These are phyloP conservation scores for Mrakiaceae sp. DNA, from an alignment of 1,284 basidiomycete genomes.

Conservation along the genomic window DNA sequence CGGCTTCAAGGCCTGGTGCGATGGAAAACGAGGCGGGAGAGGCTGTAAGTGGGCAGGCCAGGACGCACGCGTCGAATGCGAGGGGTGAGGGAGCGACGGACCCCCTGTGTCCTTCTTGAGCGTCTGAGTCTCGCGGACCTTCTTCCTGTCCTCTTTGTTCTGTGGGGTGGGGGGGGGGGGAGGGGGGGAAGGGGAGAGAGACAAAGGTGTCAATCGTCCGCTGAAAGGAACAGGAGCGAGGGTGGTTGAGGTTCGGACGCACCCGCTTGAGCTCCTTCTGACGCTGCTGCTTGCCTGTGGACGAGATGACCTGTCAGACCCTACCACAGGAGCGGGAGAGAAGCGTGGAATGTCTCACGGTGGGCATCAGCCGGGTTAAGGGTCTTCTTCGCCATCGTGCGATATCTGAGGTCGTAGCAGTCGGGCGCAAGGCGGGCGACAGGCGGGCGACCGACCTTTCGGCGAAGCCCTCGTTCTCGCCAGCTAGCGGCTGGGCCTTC, in stretches of 20 bases:
- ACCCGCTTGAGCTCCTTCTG: conserved; percentile 89
- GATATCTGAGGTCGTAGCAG: too few relatives aligned
- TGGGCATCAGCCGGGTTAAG: conserved; percentile 74
- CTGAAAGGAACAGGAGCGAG: not conserved
- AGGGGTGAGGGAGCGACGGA: conserved; percentile 27
- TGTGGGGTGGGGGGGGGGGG: conserved; percentile 27
- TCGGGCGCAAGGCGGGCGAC: too few relatives aligned
- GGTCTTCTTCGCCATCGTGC: conserved; percentile 70
- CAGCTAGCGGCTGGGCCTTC: too few relatives aligned
- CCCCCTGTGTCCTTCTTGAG: conserved; percentile 81
- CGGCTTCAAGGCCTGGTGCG: conserved; percentile 30
- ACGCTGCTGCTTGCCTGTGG: conserved; percentile 67
- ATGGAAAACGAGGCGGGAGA: not conserved
- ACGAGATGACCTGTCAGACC: not conserved
- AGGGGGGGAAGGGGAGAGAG: not conserved
- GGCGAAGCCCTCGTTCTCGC: not conserved
- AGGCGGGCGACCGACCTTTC: not conserved
- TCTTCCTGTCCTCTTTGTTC: conserved; percentile 72
- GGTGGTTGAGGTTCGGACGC: conserved; percentile 19
- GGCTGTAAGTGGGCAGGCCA: not conserved
- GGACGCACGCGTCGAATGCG: not conserved
- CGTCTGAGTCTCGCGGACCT: conserved; percentile 64
- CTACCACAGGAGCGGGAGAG: not conserved
- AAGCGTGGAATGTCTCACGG: conserved; percentile 41
- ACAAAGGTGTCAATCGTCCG: conserved; percentile 21